phyloP scores from a whole-genome alignment of 1,284 basidiomycete species.

The Cryptococcus depauperatus region DNA sequence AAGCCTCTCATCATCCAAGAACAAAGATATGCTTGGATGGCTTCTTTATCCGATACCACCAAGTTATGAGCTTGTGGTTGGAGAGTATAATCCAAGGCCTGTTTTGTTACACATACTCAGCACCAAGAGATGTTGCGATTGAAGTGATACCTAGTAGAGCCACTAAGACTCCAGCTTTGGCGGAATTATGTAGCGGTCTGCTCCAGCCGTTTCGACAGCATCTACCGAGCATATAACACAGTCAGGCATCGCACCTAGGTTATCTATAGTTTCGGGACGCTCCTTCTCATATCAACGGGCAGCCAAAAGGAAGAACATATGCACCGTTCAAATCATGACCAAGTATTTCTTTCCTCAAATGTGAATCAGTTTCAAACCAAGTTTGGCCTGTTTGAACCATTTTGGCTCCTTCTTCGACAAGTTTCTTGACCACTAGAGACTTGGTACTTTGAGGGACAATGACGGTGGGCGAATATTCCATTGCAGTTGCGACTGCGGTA shows the following conservation, averaged over 20 bases:
- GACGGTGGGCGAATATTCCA: slow-evolving; percentile 19
- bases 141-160: slow-evolving; percentile 27
- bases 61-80: slow-evolving; percentile 14
- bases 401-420: slow-evolving; percentile 17
- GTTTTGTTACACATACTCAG: slow-evolving; percentile 11
- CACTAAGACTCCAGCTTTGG: slow-evolving; percentile 15
- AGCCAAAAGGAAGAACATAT: slow-evolving; percentile 29
- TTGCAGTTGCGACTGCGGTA: slow-evolving; percentile 15
- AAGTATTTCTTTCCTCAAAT: slow-evolving; percentile 16
- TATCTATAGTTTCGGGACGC: slow-evolving; percentile 13
- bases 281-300: slow-evolving; percentile 21
- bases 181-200: slow-evolving; percentile 20
- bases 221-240: slow-evolving; percentile 25
- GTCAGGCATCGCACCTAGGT: slow-evolving; percentile 15
- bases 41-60: slow-evolving; percentile 22
- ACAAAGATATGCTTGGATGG: slow-evolving; percentile 23
- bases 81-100: slow-evolving; percentile 17
- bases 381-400: slow-evolving; percentile 20
- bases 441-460: slow-evolving; percentile 22
- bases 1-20: slow-evolving; percentile 27
- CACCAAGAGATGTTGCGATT: slow-evolving; percentile 25
- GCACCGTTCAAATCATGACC: slow-evolving; percentile 15
- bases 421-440: slow-evolving; percentile 21
- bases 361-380: slow-evolving; percentile 21
- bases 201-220: slow-evolving; percentile 24